These are phyloP conservation scores for Eucalyptus sideroxylon DNA, from an alignment of 345 rosid genomes.

Conservation along the genomic window DNA sequence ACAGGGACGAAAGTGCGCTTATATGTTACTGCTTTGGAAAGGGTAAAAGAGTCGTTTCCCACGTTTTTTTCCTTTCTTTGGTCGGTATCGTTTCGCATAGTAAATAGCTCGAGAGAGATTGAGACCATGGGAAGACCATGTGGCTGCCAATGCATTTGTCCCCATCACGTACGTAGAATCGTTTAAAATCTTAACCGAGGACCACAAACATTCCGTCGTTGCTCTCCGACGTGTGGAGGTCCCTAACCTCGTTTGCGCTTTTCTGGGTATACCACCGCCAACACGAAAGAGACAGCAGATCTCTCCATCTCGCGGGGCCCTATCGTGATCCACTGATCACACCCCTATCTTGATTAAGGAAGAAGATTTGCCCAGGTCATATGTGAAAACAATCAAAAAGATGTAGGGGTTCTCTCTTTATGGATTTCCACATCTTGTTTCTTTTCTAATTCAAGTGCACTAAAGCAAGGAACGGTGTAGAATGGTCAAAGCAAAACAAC, in stretches of 20 bases:
- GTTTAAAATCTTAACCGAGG: not conserved
- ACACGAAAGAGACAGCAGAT: too few species aligned
- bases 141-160: not conserved
- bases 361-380: too few species aligned
- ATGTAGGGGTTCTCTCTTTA: not conserved
- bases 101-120: not conserved
- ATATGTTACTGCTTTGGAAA: not conserved
- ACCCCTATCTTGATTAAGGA: too few species aligned
- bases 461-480: not conserved
- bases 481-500: not conserved
- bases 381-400: not conserved
- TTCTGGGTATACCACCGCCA: too few species aligned
- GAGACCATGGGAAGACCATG: not conserved
- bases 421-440: not conserved
- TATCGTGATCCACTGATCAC: too few species aligned
- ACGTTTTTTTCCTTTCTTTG: not conserved
- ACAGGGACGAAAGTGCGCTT: not conserved
- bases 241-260: not conserved
- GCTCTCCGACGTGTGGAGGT: not conserved
- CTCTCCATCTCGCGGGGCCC: too few species aligned
- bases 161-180: not conserved
- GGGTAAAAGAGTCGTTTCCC: not conserved
- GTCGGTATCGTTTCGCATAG: too few species aligned
- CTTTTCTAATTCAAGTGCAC: not conserved
- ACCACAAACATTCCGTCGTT: rapidly evolving